Percentiles rank a stretch among this genome's conserved stretches.
These are phyloP conservation scores for Paramyrothecium sp. DNA, from an alignment of 2,329 filamentous ascomycete species.

Conservation along the genomic window DNA sequence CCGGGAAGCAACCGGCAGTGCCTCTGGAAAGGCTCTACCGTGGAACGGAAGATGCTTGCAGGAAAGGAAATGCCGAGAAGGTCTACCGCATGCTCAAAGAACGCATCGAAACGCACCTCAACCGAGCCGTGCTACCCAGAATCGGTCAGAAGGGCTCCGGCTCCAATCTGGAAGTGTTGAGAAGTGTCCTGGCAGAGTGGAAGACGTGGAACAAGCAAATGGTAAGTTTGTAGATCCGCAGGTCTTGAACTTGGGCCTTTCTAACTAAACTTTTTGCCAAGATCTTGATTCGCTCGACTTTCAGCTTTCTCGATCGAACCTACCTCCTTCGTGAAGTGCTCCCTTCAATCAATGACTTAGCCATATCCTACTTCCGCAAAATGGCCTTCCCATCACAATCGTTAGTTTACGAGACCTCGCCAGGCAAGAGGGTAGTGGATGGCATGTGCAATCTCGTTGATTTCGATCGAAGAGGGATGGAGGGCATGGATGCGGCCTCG, in stretches of 20 bases:
- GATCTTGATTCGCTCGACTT: constrained; percentile 80
- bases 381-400: constrained; percentile 42
- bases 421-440: constrained; percentile 32
- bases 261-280: constrained; percentile 27
- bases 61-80: constrained; percentile 68
- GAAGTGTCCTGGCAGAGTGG: constrained; percentile 61
- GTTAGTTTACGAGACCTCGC: constrained; percentile 8
- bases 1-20: constrained; percentile 56
- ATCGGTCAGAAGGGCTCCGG: constrained; percentile 49
- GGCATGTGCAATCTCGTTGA: constrained; percentile 74
- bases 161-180: constrained; percentile 64
- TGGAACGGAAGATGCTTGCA: constrained; percentile 87
- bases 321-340: constrained; percentile 74
- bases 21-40: constrained; percentile 90
- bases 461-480: constrained; percentile 61
- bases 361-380: constrained; percentile 71
- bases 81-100: constrained; percentile 66
- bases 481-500: constrained; percentile 59
- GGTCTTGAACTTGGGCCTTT: background rate
- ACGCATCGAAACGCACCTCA: constrained; percentile 68
- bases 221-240: constrained; percentile 43
- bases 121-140: constrained; percentile 53
- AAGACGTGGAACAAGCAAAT: constrained; percentile 74
- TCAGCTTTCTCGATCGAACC: constrained; percentile 90
- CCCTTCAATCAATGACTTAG: constrained; percentile 77